Base-by-base conservation (phyloP, 177 flowering plant species). In the Vitis hybrid region DNA sequence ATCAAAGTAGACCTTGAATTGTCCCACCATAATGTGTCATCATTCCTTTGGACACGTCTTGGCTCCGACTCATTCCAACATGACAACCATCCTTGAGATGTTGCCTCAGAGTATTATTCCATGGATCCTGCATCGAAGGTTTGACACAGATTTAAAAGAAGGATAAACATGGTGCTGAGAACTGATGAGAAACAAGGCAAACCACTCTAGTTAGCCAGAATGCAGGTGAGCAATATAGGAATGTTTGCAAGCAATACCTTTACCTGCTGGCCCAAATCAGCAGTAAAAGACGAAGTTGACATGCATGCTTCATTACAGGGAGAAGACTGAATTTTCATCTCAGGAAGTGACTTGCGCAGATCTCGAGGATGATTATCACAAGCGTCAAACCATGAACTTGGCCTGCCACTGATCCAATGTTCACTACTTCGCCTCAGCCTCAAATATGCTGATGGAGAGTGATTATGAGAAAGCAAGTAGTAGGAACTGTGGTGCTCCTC, bases 401-500 rank as follows among this genome's bases (percentile, higher is more conserved):
- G 66, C 63, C 75, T 75, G 62, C 82, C 75, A 72, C 72, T 71
- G 51, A 69, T 66, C 79, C 78, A 76, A 15, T 71, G 77, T 60
- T 75, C 84, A 62, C 74, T 70, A 63, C 79, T 74, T 61, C 59
- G 74, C 53, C 72, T 76, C 64, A 58, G 66, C 62, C 72, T 82
- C 57, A 74, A 49, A 80, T 77, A 71, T 56, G 85, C 68, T 31
- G 83, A 73, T 62, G 87, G 80, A 51, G 83, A 73, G 67, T 79
- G 79, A 68, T 85, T 85, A 62, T 79, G 87, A 69, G 86, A 77
- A 39, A 84, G 67, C 33, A 84, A 64, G 67, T 81, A 84, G 76
- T 81, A 84, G 51, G 93, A 86, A 63, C 83, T 79, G 61, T 78
- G 89, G 68, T 84, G 88, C 79, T 84, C 94, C 70, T 89, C 90